Evolutionary conservation across 345 rosid genomes (phyloP), one percentile per base, ranked within the genome.

Genomic region (Salix arbutifolia): DNA sequence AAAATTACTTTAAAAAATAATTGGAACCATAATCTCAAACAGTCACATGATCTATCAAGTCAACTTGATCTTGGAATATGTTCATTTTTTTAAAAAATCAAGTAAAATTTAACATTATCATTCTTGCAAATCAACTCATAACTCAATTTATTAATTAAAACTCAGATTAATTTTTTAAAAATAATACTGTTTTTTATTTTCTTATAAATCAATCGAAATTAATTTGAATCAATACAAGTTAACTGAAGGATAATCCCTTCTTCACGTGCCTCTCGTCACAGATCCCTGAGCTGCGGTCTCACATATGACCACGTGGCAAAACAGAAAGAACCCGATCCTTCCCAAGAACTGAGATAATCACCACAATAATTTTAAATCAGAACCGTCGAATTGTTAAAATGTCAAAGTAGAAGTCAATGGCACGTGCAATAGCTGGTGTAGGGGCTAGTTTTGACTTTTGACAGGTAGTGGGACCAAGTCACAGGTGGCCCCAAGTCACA

Each of bases 1-100:
- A 33, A 33, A 4, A 5, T 0, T 0, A 5, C 6, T 33, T 33
- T 33, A 33, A 33, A 33, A 31, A 33, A 5, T 5, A 33, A 5
- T 0, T 5, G 0, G 0, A 33, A 5, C 1, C 6, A 1, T 1
- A 33, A 33, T 33, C 0, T 0, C 5, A 33, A 33, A 33, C 1
- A 1, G 1, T 0, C 33, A 33, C 37, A 0, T 33, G 5, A 0
- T 33, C 37, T 33, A 5, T 6, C 37, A 33, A 33, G 5, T 33
- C 6, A 33, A 33, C 6, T 33, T 33, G 37, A 33, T 33, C 37
- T 33, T 33, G 37, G 37, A 5, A 5, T 33, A 33, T 33, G 7
- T 4, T 33, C 37, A 33, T 4, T 33, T 33, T 33, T 33, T 33
- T 30, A 30, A 30, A 5, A 33, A 33, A 33, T 33, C 37, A 33